Evolutionary conservation across 2,329 filamentous ascomycete species (phyloP).

Genomic region (Trichophyton verrucosum): DNA sequence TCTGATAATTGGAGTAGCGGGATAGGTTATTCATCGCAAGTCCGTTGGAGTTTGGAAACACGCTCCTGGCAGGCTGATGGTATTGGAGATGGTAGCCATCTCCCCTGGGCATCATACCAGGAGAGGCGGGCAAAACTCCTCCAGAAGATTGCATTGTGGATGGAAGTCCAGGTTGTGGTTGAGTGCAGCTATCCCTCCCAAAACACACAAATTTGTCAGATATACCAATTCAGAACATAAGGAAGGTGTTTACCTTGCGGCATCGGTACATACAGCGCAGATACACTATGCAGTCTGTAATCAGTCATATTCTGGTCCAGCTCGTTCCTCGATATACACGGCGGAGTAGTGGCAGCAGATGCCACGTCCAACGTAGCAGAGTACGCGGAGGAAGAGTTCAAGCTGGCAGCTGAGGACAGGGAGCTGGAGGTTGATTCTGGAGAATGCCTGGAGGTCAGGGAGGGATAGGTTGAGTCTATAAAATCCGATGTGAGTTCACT

Average conservation of each 20-base stretch:
- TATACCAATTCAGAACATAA: neutral
- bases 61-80: constrained; percentile 10
- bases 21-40: constrained; percentile 23
- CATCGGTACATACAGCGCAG: constrained; percentile 28
- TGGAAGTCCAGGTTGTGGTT: constrained; percentile 37
- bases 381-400: constrained; percentile 21
- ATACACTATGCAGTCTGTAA: constrained; percentile 24
- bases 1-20: constrained; percentile 24
- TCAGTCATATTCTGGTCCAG: constrained; percentile 29
- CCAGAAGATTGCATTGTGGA: constrained; percentile 23
- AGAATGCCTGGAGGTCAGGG: constrained; percentile 41
- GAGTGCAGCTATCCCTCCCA: constrained; percentile 23
- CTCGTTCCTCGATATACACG: constrained; percentile 2
- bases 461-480: constrained; percentile 45
- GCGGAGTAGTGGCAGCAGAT: neutral
- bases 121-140: constrained; percentile 19
- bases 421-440: constrained; percentile 36
- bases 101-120: constrained; percentile 27
- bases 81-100: constrained; percentile 21
- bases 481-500: constrained; percentile 39
- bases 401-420: constrained; percentile 29
- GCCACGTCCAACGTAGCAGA: neutral
- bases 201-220: constrained; percentile 1
- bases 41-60: constrained; percentile 20
- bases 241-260: neutral